Evolutionary conservation across 371 early-diverging fungal genomes (phyloP).

Genomic region (Mucor irregularis): DNA sequence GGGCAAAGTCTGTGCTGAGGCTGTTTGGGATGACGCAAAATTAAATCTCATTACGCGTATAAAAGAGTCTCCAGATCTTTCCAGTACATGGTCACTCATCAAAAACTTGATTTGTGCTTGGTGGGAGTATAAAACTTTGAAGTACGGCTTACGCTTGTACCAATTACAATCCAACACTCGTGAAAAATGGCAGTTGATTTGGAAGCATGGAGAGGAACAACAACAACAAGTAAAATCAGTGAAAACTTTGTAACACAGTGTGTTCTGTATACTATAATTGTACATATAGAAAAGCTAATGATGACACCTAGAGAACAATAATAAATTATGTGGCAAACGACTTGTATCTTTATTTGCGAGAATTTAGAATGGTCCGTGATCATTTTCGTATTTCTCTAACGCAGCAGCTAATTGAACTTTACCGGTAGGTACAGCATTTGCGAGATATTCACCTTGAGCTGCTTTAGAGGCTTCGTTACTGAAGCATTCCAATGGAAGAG

Average conservation of each 20-base stretch:
- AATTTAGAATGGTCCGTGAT: no score
- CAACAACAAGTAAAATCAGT: neutral
- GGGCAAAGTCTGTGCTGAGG: conserved; percentile 60
- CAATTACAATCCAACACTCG: conserved; percentile 11
- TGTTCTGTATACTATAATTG: no score
- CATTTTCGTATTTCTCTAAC: neutral
- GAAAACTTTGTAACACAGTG: no score
- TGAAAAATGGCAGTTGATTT: conserved; percentile 10
- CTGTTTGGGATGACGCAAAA: conserved; percentile 47
- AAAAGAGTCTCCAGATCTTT: conserved; percentile 18
- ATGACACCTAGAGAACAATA: no score
- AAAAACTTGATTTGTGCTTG: conserved; percentile 6
- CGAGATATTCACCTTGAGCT: neutral
- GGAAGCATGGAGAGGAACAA: conserved; percentile 4
- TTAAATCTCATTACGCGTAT: conserved; percentile 25
- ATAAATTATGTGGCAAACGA: no score
- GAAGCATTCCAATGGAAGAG: neutral
- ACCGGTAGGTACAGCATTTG: neutral
- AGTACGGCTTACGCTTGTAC: conserved; percentile 14
- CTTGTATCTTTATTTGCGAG: no score
- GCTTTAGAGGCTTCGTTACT: neutral
- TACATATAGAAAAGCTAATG: no score
- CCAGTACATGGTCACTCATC: neutral
- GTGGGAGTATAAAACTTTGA: conserved; percentile 17
- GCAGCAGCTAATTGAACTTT: neutral